phyloP scores from a whole-genome alignment of 805 yeast species.

The Candida jianshihensis region DNA sequence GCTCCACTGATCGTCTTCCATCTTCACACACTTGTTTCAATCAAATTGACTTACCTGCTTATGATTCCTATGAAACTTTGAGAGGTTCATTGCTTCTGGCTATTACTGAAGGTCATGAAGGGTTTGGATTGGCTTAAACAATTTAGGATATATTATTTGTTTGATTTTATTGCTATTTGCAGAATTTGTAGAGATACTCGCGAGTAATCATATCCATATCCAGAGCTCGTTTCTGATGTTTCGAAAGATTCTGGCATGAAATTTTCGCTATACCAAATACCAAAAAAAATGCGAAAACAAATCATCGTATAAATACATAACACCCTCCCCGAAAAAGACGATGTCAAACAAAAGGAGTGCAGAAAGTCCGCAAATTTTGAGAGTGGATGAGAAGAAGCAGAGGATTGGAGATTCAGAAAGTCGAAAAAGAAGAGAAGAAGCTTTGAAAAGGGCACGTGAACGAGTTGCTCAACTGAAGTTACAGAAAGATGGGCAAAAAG shows the following conservation, averaged over 20 bases:
- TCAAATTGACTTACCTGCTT: slow-evolving; percentile 89
- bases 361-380: not conserved
- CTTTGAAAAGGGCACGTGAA: slow-evolving; percentile 7
- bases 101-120: slow-evolving; percentile 91
- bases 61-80: slow-evolving; percentile 79
- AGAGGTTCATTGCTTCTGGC: slow-evolving; percentile 78
- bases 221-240: no score
- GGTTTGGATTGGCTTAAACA: slow-evolving; percentile 75
- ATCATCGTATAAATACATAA: no score
- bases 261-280: no score
- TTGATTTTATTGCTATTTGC: no score
- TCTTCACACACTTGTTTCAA: slow-evolving; percentile 96
- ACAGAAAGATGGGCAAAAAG: slow-evolving; percentile 2
- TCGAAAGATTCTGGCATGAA: no score
- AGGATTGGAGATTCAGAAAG: not conserved
- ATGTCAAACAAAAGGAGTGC: not conserved
- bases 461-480: slow-evolving; percentile 8
- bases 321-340: no score
- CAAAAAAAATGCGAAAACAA: no score
- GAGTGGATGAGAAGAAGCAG: slow-evolving; percentile 2
- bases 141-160: no score
- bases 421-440: slow-evolving; percentile 2
- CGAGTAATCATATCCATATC: no score
- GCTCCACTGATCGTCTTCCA: slow-evolving; percentile 79
- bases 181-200: no score